Evolutionary conservation across 2,329 filamentous ascomycete species (phyloP), one percentile per base, ranked within the genome.

Genomic region (Arthrobotrys megalospora): DNA sequence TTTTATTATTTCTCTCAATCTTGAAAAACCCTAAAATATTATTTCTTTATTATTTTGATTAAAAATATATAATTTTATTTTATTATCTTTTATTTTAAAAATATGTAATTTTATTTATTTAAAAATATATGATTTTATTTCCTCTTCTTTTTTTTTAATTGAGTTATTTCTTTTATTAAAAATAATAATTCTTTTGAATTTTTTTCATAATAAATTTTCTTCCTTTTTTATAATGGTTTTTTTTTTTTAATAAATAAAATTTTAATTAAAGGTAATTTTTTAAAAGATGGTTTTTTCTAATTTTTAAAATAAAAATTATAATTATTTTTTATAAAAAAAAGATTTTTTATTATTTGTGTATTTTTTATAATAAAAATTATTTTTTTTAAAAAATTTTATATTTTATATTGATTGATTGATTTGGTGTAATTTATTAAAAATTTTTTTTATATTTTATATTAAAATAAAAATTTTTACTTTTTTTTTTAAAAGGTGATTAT

Each of bases 281-380:
- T 52, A 52, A 14, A 14, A 32, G 19, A 52, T 10, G 14, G 14
- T 11, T 28, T 52, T 28, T 32, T 32, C 10, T 55, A 55, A 55
- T 55, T 34, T 34, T 55, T 55, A 32, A 55, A 55, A 52, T 52
- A 52, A 52, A 52, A 52, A 52, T 52, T 32, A 52, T 52, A 52
- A 52, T 52, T 52, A 24, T 52, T 32, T 52, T 32, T 52, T 10
- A 52, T 52, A 24, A 32, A 32, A 32, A 52, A 52, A 24, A 32
- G n/a, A 36, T 58, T 58, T 32, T 32, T 58, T 32, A 34, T 16
- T 36, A 16, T 24, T 52, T 8, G 11, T 8, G 14, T 24, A 52
- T 52, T 19, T 32, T 14, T 55, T 32, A 55, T 8, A 14, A 55
- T 32, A 55, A 55, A 32, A 32, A 55, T 55, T 38, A 36, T 48